Base-by-base conservation (phyloP, 1,284 basidiomycete species). In the Leucoagaricus sp. region DNA sequence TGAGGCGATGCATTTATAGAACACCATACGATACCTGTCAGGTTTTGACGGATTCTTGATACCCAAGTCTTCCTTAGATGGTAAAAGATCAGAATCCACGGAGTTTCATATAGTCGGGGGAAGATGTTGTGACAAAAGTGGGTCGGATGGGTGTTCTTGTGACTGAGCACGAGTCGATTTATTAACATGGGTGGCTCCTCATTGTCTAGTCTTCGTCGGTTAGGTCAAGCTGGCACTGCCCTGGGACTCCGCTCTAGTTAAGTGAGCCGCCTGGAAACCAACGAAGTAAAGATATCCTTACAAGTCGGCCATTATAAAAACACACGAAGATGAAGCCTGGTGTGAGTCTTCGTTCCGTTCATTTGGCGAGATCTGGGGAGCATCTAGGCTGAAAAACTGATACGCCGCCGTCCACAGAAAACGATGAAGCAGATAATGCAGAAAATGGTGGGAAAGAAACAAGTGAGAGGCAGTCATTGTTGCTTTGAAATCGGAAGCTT, bases 351-450 rank as follows among this genome's bases (percentile, higher is more conserved):
- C 31, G 9, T 36, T 7, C 46, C 46, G 1, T 25, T 15, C 17
- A n/a, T 33, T 21, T n/a, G 23, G 25, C 40, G 6, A 17, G 7
- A 21, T 6, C 46, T 31, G 17, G 36, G 12, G 17, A 12, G n/a
- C 17, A 42, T 49, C n/a, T n/a, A n/a, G n/a, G n/a, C 19, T 25
- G 2, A 8, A 31, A 1, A 2, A 29, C 26, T 28, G 12, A 19
- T 31, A 31, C 4, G 7, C 29, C 21, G 17, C n/a, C n/a, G n/a
- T n/a, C 23, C 8, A 15, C 36, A 56, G 54, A 42, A 45, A 34
- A 45, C 28, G 29, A 33, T 50, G 41, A 56, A 56, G 40, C 29
- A 50, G 19, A 21, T 56, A 4, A 17, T 50, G 19, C n/a, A n/a
- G 38, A 56, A 50, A 46, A 33, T 31, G n/a, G 15, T 49, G 8